These are phyloP conservation scores for Ustilago lituana DNA, from an alignment of 1,284 basidiomycete species.

Conservation along the genomic window DNA sequence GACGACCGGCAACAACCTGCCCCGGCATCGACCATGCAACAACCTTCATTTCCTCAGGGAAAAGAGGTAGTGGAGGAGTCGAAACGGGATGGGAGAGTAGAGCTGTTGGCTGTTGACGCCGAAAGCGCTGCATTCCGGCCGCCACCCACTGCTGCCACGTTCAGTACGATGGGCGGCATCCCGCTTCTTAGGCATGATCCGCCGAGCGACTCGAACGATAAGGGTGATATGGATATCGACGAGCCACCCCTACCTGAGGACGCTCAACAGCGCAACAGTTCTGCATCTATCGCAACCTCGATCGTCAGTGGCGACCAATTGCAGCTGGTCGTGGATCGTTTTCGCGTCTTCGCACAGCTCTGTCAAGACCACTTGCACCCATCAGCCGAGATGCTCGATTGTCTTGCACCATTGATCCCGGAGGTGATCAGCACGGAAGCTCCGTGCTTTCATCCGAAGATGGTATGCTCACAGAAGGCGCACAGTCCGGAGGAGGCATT, in stretches of 20 bases:
- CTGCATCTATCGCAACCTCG: conserved; percentile 12
- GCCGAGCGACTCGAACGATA: background rate
- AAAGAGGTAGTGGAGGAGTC: background rate
- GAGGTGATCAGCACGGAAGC: conserved; percentile 13
- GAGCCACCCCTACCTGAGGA: conserved; percentile 6
- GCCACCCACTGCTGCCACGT: background rate
- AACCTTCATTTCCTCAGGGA: background rate
- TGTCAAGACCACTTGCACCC: conserved; percentile 36
- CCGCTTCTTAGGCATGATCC: background rate
- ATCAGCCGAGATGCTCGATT: conserved; percentile 21
- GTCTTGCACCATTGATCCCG: conserved; percentile 17
- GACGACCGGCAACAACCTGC: background rate
- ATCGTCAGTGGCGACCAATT: conserved; percentile 32
- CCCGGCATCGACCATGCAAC: background rate
- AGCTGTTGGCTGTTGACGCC: background rate
- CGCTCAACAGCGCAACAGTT: conserved; percentile 17
- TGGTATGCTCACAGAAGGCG: conserved; percentile 23
- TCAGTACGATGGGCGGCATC: conserved; percentile 2
- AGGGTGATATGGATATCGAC: conserved; percentile 15
- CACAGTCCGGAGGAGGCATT: conserved; percentile 35
- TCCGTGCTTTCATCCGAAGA: conserved; percentile 33
- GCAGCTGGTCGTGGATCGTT: conserved; percentile 26
- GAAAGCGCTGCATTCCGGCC: background rate
- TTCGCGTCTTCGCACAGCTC: conserved; percentile 33
- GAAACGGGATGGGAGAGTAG: background rate